Evolutionary conservation across 1,284 basidiomycete species (phyloP), one percentile per base, ranked within the genome.

Genomic region (Boletus nobilissimus): DNA sequence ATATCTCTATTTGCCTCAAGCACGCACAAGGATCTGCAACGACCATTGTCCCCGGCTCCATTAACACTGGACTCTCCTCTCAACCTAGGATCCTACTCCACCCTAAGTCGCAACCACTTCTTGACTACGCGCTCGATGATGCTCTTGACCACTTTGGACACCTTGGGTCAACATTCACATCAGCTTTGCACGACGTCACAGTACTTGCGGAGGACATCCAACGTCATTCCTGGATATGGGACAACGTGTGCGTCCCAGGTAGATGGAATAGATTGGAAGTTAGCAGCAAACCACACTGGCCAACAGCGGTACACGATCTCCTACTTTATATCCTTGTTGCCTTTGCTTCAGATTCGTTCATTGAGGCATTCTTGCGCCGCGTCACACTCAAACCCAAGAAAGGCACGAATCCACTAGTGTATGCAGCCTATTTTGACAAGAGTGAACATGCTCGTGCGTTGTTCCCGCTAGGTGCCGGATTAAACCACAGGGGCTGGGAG

Each of bases 381-480:
- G 43, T 4, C 16, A 6, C 38, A 18, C 54, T 72, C 5, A 60
- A 32, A 32, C 54, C 40, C 34, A 73, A 46, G 54, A 32, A 60
- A 10, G 72, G 67, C 32, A 72, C 68, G 39, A 73, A 73, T 46
- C 72, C 72, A 38, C 54, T 74, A 13, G 54, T 74, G 14, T 74
- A 74, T 48, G 54, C 72, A 9, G 72, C 54, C 6, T n/a, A 72
- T 13, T 74, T 74, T 18, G 26, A 72, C 54, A 72, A 46, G 40
- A 29, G 32, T 3, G 54, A 72, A 38, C 72, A 72, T 26, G 72
- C 68, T 39, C 51, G 39, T 6, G 51, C 26, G 9, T n/a, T 74
- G 11, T 22, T 74, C 16, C 38, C 10, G 3, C 26, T 40, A 46
- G 72, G 72, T 26, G 40, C n/a, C 40, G 26, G 22, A 26, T 24